Conservation (phyloP, 1,139 yeast species). For the Taphrina sp. region DNA sequence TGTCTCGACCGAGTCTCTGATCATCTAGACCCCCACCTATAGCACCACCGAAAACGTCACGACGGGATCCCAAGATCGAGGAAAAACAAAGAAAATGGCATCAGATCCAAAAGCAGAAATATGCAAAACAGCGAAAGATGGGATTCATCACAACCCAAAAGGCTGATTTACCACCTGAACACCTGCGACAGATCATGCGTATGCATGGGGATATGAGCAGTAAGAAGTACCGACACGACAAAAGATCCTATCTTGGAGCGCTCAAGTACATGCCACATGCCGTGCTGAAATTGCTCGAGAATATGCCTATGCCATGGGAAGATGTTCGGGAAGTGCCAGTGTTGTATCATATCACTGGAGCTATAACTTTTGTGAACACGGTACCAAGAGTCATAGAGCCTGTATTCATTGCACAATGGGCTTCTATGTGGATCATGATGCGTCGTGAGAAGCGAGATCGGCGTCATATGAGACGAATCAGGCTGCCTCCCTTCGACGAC, state of each 20-base stretch:
- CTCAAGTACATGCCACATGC: constrained; percentile 96
- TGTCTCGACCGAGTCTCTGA: not conserved
- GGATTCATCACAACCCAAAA: constrained; percentile 58
- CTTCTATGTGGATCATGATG: constrained; percentile 88
- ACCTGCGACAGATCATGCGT: constrained; percentile 67
- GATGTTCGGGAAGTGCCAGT: constrained; percentile 79
- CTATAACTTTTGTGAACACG: constrained; percentile 92
- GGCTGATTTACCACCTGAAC: constrained; percentile 92
- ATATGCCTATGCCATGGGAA: constrained; percentile 99
- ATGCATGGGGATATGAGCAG: constrained; percentile 87
- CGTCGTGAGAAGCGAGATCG: constrained; percentile 90
- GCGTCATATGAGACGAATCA: constrained; percentile 81
- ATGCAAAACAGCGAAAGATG: constrained; percentile 46
- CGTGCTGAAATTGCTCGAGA: constrained; percentile 77
- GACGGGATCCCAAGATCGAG: constrained; percentile 40
- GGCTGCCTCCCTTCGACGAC: constrained; percentile 95
- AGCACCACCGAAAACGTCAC: constrained; percentile 35
- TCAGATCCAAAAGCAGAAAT: constrained; percentile 61
- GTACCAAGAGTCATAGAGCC: constrained; percentile 90
- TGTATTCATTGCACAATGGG: constrained; percentile 92
- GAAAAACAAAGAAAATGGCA: constrained; percentile 63
- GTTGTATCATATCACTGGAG: constrained; percentile 86
- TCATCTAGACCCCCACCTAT: constrained; percentile 35
- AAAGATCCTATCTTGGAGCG: constrained; percentile 84
- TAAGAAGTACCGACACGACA: constrained; percentile 77